phyloP scores from a whole-genome alignment of 2,329 filamentous ascomycete species.

The Trichoderma brevicompactum region DNA sequence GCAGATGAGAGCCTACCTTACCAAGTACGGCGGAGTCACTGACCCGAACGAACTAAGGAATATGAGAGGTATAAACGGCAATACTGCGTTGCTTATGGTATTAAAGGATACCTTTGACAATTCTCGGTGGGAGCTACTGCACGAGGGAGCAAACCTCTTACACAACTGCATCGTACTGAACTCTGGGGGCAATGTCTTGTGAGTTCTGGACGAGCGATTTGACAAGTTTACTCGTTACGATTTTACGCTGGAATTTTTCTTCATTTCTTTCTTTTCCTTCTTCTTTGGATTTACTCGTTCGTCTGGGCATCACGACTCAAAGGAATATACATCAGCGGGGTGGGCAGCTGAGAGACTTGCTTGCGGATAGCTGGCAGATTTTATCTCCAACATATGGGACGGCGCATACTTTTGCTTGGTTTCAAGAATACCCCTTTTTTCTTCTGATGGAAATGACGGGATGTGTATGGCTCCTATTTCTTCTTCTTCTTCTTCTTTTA shows the following conservation, averaged over 20 bases:
- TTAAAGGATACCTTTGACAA: conserved; percentile 80
- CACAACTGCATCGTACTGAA: conserved; percentile 72
- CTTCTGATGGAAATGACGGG: conserved; percentile 9
- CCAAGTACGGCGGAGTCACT: conserved; percentile 69
- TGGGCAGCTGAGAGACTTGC: conserved; percentile 6
- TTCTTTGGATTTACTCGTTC: background rate
- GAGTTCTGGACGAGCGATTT: conserved; percentile 12
- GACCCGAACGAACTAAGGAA: conserved; percentile 77
- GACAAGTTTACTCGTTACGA: background rate
- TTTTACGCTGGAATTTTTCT: background rate
- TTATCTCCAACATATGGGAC: conserved; percentile 21
- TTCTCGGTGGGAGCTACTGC: conserved; percentile 88
- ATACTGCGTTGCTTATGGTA: conserved; percentile 78
- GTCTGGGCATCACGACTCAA: conserved; percentile 5
- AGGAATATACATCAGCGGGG: background rate
- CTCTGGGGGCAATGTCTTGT: conserved; percentile 39
- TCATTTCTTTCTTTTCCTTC: background rate
- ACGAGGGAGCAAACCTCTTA: conserved; percentile 81
- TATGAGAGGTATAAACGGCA: conserved; percentile 78
- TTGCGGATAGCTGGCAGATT: conserved; percentile 10
- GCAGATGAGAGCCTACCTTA: conserved; percentile 81
- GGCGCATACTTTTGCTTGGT: conserved; percentile 25
- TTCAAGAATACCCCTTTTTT: conserved; percentile 21
- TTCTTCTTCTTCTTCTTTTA: background rate
- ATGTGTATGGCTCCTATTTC: background rate